Conservation (phyloP, 1,284 basidiomycete genomes). For the Tetrapyrgos nigripes region DNA sequence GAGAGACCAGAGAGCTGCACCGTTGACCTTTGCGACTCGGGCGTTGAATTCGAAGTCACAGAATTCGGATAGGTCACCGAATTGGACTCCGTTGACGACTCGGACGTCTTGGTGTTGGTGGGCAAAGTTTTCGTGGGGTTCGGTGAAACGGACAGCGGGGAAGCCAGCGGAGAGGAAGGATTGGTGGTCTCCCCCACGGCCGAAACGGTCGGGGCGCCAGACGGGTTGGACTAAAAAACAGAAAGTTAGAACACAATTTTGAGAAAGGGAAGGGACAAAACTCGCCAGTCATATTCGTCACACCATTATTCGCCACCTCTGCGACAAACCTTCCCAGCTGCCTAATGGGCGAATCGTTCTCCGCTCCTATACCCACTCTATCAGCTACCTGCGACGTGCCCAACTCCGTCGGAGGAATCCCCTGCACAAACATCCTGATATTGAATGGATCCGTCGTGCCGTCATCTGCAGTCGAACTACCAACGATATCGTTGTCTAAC, state of each 20-base stretch:
- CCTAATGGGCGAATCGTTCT: constrained; percentile 58
- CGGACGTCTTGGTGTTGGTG: constrained; percentile 64
- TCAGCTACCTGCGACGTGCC: constrained; percentile 38
- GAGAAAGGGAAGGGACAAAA: background rate
- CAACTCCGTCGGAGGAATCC: constrained; percentile 49
- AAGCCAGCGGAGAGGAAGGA: constrained; percentile 56
- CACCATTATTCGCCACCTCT: constrained; percentile 52
- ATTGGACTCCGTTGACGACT: constrained; percentile 55
- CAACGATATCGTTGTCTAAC: constrained; percentile 54
- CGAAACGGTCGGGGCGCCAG: constrained; percentile 41
- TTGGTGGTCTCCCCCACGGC: constrained; percentile 58
- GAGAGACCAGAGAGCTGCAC: constrained; percentile 57
- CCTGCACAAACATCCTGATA: constrained; percentile 56
- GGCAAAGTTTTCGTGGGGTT: constrained; percentile 60
- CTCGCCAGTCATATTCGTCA: constrained; percentile 55
- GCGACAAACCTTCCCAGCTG: constrained; percentile 56
- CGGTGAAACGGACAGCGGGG: constrained; percentile 60
- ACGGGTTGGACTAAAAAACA: constrained; percentile 14
- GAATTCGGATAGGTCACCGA: constrained; percentile 59
- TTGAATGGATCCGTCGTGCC: constrained; percentile 50
- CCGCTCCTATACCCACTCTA: constrained; percentile 50
- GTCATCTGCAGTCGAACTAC: constrained; percentile 54
- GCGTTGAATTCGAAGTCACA: constrained; percentile 56
- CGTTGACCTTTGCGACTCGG: constrained; percentile 57
- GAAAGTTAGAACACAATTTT: background rate